Conservation (phyloP, 106 monocot genomes). For the Triglochin maritima region DNA sequence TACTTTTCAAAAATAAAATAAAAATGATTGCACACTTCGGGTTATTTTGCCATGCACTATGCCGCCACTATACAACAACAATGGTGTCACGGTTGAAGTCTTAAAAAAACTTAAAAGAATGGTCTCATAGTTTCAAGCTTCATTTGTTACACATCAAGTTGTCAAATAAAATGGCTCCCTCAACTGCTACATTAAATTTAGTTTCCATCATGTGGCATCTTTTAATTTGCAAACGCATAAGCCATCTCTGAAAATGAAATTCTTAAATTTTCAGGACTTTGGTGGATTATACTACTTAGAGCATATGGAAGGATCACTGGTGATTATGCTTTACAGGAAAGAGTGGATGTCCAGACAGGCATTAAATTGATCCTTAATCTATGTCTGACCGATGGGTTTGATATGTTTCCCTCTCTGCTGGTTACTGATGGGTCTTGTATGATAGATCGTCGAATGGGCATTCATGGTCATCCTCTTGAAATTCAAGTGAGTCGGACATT, state of each 20-base stretch:
- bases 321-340: constrained; percentile 74
- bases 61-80: too few species aligned
- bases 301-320: constrained; percentile 93
- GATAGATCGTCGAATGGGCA: constrained; percentile 96
- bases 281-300: constrained; percentile 95
- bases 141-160: too few species aligned
- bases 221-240: constrained; percentile 3
- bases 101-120: too few species aligned
- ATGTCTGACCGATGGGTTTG: constrained; percentile 91
- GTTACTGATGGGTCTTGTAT: constrained; percentile 99
- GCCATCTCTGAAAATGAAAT: neutral
- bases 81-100: too few species aligned
- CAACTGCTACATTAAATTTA: too few species aligned
- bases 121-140: too few species aligned
- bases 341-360: constrained; percentile 89
- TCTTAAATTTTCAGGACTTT: constrained; percentile 42
- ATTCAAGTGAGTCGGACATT: constrained; percentile 57
- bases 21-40: too few species aligned
- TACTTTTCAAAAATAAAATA: too few species aligned
- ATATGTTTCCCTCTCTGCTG: constrained; percentile 91
- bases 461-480: constrained; percentile 98
- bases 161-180: too few species aligned
- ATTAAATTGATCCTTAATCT: constrained; percentile 77
- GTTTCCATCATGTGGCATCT: too few species aligned
- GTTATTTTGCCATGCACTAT: too few species aligned